Percentiles rank a stretch among this genome's conserved stretches.
phyloP scores from a whole-genome alignment of 2,329 filamentous ascomycete species.

The Rhynchosporium agropyri region DNA sequence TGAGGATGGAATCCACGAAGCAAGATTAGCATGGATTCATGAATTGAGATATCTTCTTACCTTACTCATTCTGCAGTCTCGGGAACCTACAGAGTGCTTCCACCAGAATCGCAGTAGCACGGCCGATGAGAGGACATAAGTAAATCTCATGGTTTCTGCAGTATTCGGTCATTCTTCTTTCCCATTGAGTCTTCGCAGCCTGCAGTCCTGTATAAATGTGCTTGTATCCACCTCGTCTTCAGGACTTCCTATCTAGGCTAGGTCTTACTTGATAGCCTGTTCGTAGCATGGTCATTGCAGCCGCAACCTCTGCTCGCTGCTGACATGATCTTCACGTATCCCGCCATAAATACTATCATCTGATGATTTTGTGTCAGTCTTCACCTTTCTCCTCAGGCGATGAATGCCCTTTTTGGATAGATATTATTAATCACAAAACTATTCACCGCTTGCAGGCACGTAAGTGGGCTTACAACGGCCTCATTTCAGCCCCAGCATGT shows the following conservation, averaged over 20 bases:
- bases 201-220: background rate
- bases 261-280: background rate
- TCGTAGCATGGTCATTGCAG: background rate
- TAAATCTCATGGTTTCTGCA: background rate
- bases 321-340: background rate
- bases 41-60: background rate
- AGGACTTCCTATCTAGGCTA: background rate
- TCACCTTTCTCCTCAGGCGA: too few species aligned
- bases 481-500: background rate
- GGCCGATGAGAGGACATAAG: background rate
- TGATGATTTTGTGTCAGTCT: too few species aligned
- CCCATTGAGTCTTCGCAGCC: background rate
- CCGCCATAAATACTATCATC: too few species aligned
- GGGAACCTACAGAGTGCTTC: background rate
- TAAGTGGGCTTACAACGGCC: background rate
- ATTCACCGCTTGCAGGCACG: background rate
- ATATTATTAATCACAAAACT: background rate
- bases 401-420: too few species aligned
- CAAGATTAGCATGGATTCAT: slow-evolving; percentile 1
- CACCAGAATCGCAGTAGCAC: background rate
- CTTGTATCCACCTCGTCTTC: background rate
- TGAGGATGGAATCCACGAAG: slow-evolving; percentile 1
- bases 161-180: background rate
- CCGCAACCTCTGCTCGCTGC: background rate
- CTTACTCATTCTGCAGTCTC: background rate